Conservation (phyloP, 805 yeast genomes). For the Starmerella ratchasimensis region DNA sequence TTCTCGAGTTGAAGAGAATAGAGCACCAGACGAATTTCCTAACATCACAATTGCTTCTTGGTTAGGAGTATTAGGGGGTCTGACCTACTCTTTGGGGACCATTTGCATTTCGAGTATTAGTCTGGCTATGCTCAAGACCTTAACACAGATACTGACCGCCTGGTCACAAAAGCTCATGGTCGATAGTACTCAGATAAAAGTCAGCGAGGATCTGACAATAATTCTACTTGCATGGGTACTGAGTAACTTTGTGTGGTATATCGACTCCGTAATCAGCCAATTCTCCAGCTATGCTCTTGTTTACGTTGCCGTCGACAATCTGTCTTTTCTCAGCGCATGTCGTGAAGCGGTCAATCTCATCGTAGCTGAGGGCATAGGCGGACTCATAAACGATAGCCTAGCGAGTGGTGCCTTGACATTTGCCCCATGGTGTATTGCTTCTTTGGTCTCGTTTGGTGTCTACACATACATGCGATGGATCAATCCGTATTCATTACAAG, state of each 20-base stretch:
- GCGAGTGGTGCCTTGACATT: constrained; percentile 68
- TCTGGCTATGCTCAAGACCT: constrained; percentile 58
- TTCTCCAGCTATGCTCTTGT: constrained; percentile 87
- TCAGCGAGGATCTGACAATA: constrained; percentile 10
- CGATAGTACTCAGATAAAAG: constrained; percentile 4
- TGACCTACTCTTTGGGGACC: constrained; percentile 80
- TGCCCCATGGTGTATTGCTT: constrained; percentile 59
- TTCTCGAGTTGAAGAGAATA: neutral
- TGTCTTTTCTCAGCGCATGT: constrained; percentile 58
- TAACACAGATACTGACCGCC: constrained; percentile 10
- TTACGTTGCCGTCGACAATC: constrained; percentile 76
- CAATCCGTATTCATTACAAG: constrained; percentile 46
- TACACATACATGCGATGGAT: constrained; percentile 56
- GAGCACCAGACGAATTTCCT: constrained; percentile 24
- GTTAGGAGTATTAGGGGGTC: constrained; percentile 45
- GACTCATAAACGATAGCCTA: constrained; percentile 70
- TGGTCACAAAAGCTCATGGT: constrained; percentile 15
- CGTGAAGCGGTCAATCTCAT: constrained; percentile 70
- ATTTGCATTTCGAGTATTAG: constrained; percentile 73
- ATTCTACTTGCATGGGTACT: constrained; percentile 17
- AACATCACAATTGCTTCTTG: constrained; percentile 5
- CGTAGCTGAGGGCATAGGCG: constrained; percentile 69
- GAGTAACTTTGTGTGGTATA: constrained; percentile 35
- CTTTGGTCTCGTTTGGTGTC: constrained; percentile 47
- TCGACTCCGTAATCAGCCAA: constrained; percentile 71